These are phyloP conservation scores for Penicillium aurantiogriseum DNA, from an alignment of 2,329 filamentous ascomycete genomes.

Conservation along the genomic window DNA sequence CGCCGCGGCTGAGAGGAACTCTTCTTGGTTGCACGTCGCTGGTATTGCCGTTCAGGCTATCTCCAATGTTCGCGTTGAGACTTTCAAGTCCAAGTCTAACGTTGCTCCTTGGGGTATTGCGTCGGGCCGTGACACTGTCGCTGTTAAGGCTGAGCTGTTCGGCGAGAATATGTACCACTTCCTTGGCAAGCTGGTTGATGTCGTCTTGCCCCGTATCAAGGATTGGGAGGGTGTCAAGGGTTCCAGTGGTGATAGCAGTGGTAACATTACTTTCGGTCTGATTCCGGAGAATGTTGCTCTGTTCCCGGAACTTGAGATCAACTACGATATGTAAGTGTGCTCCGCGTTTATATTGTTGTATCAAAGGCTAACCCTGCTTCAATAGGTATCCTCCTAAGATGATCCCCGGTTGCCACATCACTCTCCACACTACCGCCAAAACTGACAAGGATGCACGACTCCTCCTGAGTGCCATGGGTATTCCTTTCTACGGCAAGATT, in stretches of 20 bases:
- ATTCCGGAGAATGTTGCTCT: conserved; percentile 70
- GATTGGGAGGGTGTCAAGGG: conserved; percentile 84
- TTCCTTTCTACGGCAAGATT: conserved; percentile 80
- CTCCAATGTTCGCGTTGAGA: conserved; percentile 68
- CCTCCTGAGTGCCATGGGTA: conserved; percentile 67
- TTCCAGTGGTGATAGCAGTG: conserved; percentile 78
- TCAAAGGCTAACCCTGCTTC: conserved; percentile 4
- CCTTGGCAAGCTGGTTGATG: conserved; percentile 80
- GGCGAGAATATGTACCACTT: conserved; percentile 88
- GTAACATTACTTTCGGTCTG: conserved; percentile 84
- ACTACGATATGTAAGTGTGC: conserved; percentile 77
- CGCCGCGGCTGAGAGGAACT: conserved; percentile 63
- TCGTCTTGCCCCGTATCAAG: conserved; percentile 93
- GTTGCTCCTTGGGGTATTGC: conserved; percentile 74
- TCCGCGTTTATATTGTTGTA: neutral
- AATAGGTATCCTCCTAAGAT: conserved; percentile 64
- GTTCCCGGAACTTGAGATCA: conserved; percentile 93
- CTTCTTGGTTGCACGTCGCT: conserved; percentile 74
- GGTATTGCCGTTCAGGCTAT: conserved; percentile 84
- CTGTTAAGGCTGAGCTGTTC: conserved; percentile 72
- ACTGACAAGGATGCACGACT: conserved; percentile 82
- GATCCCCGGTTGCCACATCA: conserved; percentile 82
- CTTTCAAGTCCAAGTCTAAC: conserved; percentile 68
- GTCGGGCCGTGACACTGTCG: conserved; percentile 65
- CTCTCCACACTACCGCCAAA: conserved; percentile 77